Conservation (phyloP, 169 alveolate genomes). For the Ophryocystis elektroscirrha region DNA sequence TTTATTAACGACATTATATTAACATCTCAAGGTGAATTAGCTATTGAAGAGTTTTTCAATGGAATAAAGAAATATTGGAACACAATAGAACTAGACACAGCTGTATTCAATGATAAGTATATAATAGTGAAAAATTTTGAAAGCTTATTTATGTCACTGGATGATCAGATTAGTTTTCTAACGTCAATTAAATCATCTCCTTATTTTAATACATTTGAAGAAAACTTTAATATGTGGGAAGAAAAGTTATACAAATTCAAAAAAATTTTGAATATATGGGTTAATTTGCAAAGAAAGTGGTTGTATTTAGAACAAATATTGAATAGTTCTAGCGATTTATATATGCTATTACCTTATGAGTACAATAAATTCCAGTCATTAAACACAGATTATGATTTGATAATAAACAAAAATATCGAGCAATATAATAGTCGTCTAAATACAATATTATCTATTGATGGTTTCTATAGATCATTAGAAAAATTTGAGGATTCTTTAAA, state of each 20-base stretch:
- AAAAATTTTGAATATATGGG: conserved; percentile 73
- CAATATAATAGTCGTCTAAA: conserved; percentile 49
- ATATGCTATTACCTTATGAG: conserved; percentile 71
- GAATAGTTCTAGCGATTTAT: conserved; percentile 82
- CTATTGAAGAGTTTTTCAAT: conserved; percentile 41
- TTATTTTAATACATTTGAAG: conserved; percentile 62
- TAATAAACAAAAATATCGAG: background rate
- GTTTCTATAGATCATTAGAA: conserved; percentile 1
- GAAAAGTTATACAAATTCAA: conserved; percentile 73
- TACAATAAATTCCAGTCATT: conserved; percentile 70
- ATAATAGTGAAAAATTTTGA: background rate
- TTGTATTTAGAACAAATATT: conserved; percentile 89
- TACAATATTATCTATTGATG: conserved; percentile 45
- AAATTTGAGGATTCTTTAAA: background rate
- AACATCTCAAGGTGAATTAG: conserved; percentile 61
- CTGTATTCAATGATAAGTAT: conserved; percentile 4
- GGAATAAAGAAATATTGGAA: conserved; percentile 43
- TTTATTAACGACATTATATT: conserved; percentile 33
- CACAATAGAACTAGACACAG: conserved; percentile 21
- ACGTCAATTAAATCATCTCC: conserved; percentile 52
- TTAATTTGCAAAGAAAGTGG: conserved; percentile 89
- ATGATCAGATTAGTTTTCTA: background rate
- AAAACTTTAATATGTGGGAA: conserved; percentile 77
- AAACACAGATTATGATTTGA: conserved; percentile 62
- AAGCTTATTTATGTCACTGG: background rate